Evolutionary conservation across 2,329 filamentous ascomycete species (phyloP).

Genomic region (Arachnomyces sp.): DNA sequence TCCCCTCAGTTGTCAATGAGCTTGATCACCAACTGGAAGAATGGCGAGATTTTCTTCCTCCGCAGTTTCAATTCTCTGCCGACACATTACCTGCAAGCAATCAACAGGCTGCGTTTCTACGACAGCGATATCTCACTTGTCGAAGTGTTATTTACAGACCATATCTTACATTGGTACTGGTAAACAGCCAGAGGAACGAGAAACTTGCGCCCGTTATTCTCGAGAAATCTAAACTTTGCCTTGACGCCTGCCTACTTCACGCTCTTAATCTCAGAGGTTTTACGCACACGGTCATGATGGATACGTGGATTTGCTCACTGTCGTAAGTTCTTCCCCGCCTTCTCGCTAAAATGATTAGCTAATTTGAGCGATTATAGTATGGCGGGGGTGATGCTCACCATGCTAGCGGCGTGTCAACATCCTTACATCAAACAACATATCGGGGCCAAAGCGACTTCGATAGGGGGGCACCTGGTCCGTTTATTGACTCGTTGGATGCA

Average conservation of each 20-base stretch:
- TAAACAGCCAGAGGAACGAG: conserved; percentile 26
- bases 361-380: conserved; percentile 29
- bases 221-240: conserved; percentile 38
- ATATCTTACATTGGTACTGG: conserved; percentile 45
- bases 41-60: conserved; percentile 27
- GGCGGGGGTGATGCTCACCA: conserved; percentile 45
- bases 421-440: conserved; percentile 33
- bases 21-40: conserved; percentile 27
- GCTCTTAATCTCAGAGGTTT: conserved; percentile 43
- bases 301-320: conserved; percentile 50
- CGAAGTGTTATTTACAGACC: conserved; percentile 48
- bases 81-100: conserved; percentile 24
- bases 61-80: conserved; percentile 26
- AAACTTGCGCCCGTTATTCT: conserved; percentile 28
- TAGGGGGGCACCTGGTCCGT: conserved; percentile 36
- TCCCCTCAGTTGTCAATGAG: conserved; percentile 40
- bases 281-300: conserved; percentile 45
- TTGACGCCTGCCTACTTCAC: conserved; percentile 44
- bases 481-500: conserved; percentile 39
- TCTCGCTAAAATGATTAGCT: conserved; percentile 35
- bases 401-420: conserved; percentile 40
- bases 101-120: conserved; percentile 42
- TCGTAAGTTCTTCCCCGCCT: conserved; percentile 34
- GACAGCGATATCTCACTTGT: conserved; percentile 47
- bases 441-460: conserved; percentile 29